Evolutionary conservation across 371 early-diverging fungal species (phyloP).

Genomic region (Capniomyces stellatus): DNA sequence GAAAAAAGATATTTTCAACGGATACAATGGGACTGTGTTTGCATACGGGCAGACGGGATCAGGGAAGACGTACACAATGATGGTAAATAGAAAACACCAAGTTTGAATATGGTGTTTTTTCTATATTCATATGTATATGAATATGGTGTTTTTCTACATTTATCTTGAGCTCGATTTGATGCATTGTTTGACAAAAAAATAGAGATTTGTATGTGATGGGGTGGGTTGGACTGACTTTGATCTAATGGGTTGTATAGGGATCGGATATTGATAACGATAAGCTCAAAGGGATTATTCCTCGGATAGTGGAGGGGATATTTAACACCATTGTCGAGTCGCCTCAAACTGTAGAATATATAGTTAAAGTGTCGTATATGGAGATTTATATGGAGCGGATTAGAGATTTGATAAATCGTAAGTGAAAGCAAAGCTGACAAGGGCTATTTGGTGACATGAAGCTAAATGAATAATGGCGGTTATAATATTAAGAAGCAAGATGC

Average conservation of each 20-base stretch:
- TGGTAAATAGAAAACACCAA: too few relatives aligned
- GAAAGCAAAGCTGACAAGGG: background rate
- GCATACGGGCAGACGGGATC: slow-evolving; percentile 97
- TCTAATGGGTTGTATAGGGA: too few relatives aligned
- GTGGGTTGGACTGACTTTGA: too few relatives aligned
- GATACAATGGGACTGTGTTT: slow-evolving; percentile 96
- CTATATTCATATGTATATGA: too few relatives aligned
- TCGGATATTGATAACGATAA: slow-evolving; percentile 74
- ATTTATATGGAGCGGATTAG: slow-evolving; percentile 98
- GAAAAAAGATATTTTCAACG: slow-evolving; percentile 74
- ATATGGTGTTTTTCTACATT: too few relatives aligned
- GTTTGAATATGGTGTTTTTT: too few relatives aligned
- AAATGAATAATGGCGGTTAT: too few relatives aligned
- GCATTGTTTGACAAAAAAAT: too few relatives aligned
- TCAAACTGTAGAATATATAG: slow-evolving; percentile 75
- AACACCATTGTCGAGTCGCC: slow-evolving; percentile 62
- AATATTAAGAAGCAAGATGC: background rate
- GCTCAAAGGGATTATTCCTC: slow-evolving; percentile 83
- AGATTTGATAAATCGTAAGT: slow-evolving; percentile 81
- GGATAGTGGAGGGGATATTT: slow-evolving; percentile 84
- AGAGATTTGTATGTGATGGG: too few relatives aligned
- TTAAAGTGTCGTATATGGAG: slow-evolving; percentile 90
- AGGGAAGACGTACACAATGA: slow-evolving; percentile 99
- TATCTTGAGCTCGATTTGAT: too few relatives aligned
- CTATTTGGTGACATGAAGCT: too few relatives aligned